Evolutionary conservation across 2,329 filamentous ascomycete species (phyloP).

Genomic region (Thelonectria discophora): DNA sequence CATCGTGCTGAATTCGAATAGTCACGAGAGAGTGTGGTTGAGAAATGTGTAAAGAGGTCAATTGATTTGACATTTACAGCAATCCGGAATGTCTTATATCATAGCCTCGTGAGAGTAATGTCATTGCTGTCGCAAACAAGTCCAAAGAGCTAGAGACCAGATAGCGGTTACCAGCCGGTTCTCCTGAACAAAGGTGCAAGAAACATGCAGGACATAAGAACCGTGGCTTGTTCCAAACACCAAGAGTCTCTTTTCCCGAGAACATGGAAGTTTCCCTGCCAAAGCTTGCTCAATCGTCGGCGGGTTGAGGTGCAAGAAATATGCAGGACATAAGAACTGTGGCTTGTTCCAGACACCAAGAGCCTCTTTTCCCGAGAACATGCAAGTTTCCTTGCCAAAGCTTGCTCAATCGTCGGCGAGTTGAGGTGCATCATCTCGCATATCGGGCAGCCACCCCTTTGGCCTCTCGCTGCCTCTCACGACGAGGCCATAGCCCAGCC

Average conservation of each 20-base stretch:
- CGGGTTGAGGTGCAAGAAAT: constrained; percentile 35
- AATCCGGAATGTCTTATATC: not conserved
- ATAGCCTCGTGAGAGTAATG: constrained; percentile 5
- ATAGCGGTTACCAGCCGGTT: not conserved
- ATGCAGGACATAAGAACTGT: not conserved
- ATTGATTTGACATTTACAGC: not conserved
- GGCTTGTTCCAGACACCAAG: not conserved
- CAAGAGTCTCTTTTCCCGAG: not conserved
- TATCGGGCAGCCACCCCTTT: constrained; percentile 89
- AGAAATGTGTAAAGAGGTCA: not conserved
- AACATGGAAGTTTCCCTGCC: not conserved
- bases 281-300: constrained; percentile 32
- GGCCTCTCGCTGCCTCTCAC: constrained; percentile 90
- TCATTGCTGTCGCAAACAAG: not conserved
- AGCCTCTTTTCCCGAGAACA: not conserved
- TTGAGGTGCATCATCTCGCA: constrained; percentile 53
- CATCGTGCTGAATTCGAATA: not conserved
- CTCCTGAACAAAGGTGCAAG: not conserved
- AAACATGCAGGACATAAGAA: not conserved
- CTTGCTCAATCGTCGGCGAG: constrained; percentile 37
- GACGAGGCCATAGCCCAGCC: constrained; percentile 84
- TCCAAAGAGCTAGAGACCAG: not conserved
- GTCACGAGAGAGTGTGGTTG: not conserved
- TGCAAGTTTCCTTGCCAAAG: not conserved
- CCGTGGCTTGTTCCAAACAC: not conserved